Conservation (phyloP, 768 basidiomycete genomes). For the Coprinopsis cinerea region DNA sequence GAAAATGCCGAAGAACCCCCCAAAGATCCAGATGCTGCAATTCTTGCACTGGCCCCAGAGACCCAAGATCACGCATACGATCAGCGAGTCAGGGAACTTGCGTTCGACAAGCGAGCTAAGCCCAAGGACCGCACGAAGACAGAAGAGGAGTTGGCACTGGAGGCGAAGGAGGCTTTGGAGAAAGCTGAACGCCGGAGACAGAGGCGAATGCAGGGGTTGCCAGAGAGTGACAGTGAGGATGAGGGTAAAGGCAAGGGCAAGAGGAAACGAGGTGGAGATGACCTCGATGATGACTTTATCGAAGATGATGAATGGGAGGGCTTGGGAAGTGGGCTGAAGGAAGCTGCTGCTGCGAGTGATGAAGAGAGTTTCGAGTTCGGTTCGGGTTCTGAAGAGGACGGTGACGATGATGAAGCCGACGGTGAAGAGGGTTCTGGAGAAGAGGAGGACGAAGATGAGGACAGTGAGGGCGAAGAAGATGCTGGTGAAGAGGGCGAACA, state of each 20-base stretch:
- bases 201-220: constrained; percentile 81
- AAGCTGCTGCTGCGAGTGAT: constrained; percentile 22
- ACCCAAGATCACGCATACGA: constrained; percentile 74
- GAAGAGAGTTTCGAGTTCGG: no score
- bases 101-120: constrained; percentile 88
- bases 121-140: constrained; percentile 96
- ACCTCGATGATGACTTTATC: constrained; percentile 51
- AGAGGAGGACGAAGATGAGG: constrained; percentile 26
- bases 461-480: constrained; percentile 28
- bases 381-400: constrained; percentile 33
- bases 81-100: constrained; percentile 85
- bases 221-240: constrained; percentile 61
- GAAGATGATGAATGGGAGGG: constrained; percentile 37
- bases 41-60: constrained; percentile 20
- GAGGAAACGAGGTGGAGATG: constrained; percentile 70
- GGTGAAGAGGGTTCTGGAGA: constrained; percentile 27
- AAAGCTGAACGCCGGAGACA: constrained; percentile 76
- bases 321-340: constrained; percentile 36
- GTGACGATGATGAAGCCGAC: constrained; percentile 33
- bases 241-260: constrained; percentile 35
- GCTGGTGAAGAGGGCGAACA: constrained; percentile 42
- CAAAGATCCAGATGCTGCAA: constrained; percentile 15
- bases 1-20: constrained; percentile 12
- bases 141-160: constrained; percentile 87
- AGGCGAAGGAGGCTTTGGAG: constrained; percentile 82